These are phyloP conservation scores for Lagenidium sp. DNA, from an alignment of 352 stramenopile species.

Conservation along the genomic window DNA sequence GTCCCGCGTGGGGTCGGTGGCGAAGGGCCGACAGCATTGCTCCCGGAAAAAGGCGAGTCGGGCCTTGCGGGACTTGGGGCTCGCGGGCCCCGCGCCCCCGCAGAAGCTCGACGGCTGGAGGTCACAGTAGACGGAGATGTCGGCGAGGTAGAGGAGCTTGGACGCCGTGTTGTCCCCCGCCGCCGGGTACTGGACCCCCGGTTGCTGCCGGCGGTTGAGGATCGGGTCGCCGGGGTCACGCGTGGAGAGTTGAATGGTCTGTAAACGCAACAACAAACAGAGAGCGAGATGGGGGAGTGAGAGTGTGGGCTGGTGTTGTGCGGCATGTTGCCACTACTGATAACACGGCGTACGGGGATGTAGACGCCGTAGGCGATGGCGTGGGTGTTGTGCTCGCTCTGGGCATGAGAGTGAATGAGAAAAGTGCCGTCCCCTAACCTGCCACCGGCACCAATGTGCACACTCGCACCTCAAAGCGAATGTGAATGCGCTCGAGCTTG, in stretches of 20 bases:
- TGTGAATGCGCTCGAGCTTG: conserved; percentile 49
- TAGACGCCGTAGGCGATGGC: conserved; percentile 45
- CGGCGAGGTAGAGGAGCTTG: conserved; percentile 56
- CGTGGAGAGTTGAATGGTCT: conserved; percentile 49
- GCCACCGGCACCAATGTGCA: too few relatives aligned
- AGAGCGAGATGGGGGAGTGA: too few relatives aligned
- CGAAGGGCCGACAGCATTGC: conserved; percentile 18
- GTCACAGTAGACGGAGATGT: conserved; percentile 53
- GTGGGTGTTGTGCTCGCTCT: conserved; percentile 33
- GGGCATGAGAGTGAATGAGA: too few relatives aligned
- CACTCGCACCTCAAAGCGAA: conserved; percentile 56
- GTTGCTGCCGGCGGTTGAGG: conserved; percentile 41
- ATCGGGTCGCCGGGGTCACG: conserved; percentile 49
- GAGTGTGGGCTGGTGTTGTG: too few relatives aligned
- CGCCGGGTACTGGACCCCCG: conserved; percentile 33
- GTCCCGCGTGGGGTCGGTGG: conserved; percentile 22
- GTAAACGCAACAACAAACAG: too few relatives aligned
- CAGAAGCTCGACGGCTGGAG: conserved; percentile 24
- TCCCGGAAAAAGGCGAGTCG: conserved; percentile 22
- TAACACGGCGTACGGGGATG: conserved; percentile 29
- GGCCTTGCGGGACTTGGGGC: too few relatives aligned
- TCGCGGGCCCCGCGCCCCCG: too few relatives aligned
- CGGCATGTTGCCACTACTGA: neutral
- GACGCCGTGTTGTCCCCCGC: conserved; percentile 17
- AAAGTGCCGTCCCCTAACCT: too few relatives aligned